Evolutionary conservation across 352 stramenopile species (phyloP).

Genomic region (Lagenidium giganteum): DNA sequence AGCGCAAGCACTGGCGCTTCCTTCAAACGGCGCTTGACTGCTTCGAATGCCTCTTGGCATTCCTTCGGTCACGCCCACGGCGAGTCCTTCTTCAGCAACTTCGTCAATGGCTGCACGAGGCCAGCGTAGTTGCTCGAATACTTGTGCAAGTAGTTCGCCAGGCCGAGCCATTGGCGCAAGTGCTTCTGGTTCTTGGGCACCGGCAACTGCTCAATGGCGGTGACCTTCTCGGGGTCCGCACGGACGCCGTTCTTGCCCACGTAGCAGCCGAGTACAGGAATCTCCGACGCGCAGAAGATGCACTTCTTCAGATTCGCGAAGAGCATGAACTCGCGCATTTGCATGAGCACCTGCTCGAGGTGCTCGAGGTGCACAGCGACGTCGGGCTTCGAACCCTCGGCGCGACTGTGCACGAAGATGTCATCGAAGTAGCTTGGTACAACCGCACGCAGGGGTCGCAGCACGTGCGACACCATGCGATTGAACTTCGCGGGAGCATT

Average conservation of each 20-base stretch:
- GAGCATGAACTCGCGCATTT: conserved; percentile 14
- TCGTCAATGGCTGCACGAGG: not conserved
- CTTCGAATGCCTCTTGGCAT: not conserved
- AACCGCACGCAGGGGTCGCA: conserved; percentile 8
- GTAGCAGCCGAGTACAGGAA: conserved; percentile 20
- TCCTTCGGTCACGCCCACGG: not conserved
- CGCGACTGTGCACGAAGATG: conserved; percentile 20
- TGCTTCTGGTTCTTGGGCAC: conserved; percentile 1
- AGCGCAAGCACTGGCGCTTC: conserved; percentile 2
- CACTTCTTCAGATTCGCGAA: conserved; percentile 24
- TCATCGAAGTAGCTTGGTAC: conserved; percentile 24
- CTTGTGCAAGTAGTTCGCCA: conserved; percentile 5
- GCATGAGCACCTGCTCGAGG: conserved; percentile 13
- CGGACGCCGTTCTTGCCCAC: conserved; percentile 11
- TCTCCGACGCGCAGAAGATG: conserved; percentile 17
- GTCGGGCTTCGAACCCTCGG: conserved; percentile 3
- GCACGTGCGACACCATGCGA: conserved; percentile 11
- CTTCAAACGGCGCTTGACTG: conserved; percentile 2
- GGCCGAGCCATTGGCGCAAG: conserved; percentile 3
- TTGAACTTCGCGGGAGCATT: conserved; percentile 21
- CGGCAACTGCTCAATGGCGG: conserved; percentile 4
- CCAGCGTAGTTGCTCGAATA: not conserved
- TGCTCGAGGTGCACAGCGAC: conserved; percentile 9
- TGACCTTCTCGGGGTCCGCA: conserved; percentile 9
- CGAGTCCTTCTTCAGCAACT: not conserved